phyloP scores from a whole-genome alignment of 805 yeast species.

The Hanseniaspora taiwanica region DNA sequence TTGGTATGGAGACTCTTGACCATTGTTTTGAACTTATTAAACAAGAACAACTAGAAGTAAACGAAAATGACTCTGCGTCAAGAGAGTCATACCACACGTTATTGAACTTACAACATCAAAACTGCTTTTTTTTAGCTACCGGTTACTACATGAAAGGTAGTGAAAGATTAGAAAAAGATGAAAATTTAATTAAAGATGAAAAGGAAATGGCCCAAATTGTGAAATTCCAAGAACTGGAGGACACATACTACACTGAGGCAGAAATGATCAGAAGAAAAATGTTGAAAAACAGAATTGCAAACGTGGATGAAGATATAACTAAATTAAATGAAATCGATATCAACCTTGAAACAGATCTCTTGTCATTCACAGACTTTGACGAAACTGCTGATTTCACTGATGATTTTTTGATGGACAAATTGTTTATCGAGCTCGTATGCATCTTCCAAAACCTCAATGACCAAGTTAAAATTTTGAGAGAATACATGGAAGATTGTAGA shows the following conservation, averaged over 20 bases:
- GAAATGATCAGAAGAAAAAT: constrained; percentile 44
- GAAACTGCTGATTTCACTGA: neutral
- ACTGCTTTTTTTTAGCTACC: constrained; percentile 59
- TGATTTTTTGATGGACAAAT: neutral
- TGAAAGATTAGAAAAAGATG: constrained; percentile 14
- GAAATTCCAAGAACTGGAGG: constrained; percentile 34
- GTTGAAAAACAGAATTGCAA: constrained; percentile 1
- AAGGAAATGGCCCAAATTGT: constrained; percentile 19
- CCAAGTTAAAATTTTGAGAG: constrained; percentile 17
- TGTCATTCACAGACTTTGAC: neutral
- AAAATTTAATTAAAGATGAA: constrained; percentile 7
- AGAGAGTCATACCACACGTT: neutral
- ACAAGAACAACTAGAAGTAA: too few species aligned
- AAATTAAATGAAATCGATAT: neutral
- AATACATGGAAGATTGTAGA: constrained; percentile 8
- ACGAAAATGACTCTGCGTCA: too few species aligned
- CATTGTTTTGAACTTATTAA: neutral
- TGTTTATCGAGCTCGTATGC: neutral
- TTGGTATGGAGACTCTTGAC: neutral
- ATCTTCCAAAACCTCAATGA: constrained; percentile 12
- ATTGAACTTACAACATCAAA: constrained; percentile 45
- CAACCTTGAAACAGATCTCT: neutral
- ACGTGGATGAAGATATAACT: neutral
- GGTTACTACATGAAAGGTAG: constrained; percentile 20
- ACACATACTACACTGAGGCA: constrained; percentile 43